Evolutionary conservation across 768 basidiomycete genomes (phyloP).

Genomic region (Coprinellus aureogranulatus): DNA sequence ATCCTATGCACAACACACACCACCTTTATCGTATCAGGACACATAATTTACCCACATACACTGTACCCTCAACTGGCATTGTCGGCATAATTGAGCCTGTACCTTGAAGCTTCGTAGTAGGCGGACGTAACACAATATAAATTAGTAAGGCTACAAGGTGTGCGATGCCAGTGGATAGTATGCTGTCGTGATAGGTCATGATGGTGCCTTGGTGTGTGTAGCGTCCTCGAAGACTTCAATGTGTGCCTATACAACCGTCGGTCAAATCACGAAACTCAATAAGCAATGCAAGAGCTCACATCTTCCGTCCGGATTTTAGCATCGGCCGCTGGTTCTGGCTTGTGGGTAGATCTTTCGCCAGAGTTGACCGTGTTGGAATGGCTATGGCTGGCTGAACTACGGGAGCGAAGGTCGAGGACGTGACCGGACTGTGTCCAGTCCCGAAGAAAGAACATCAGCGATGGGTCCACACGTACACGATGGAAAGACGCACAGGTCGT

Average conservation of each 20-base stretch:
- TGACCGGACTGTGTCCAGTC: background rate
- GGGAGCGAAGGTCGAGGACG: slow-evolving; percentile 1
- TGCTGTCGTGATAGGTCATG: background rate
- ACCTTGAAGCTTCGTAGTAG: too few species aligned
- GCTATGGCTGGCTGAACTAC: background rate
- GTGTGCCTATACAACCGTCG: background rate
- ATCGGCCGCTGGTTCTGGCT: background rate
- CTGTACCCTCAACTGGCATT: too few species aligned
- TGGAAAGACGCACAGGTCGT: background rate
- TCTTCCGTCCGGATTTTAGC: background rate
- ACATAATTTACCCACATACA: too few species aligned
- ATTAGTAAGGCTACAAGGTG: background rate
- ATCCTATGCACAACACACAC: too few species aligned
- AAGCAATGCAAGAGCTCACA: background rate
- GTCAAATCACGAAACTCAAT: background rate
- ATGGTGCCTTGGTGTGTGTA: background rate
- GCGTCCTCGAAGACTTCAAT: background rate
- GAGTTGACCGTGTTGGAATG: background rate
- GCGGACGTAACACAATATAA: background rate
- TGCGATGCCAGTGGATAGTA: background rate
- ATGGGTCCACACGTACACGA: too few species aligned
- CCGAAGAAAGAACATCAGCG: background rate
- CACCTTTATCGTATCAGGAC: too few species aligned
- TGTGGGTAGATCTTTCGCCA: background rate
- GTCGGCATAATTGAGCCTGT: too few species aligned